Evolutionary conservation across 1,284 basidiomycete genomes (phyloP).

Genomic region (Moesziomyces aphidis): DNA sequence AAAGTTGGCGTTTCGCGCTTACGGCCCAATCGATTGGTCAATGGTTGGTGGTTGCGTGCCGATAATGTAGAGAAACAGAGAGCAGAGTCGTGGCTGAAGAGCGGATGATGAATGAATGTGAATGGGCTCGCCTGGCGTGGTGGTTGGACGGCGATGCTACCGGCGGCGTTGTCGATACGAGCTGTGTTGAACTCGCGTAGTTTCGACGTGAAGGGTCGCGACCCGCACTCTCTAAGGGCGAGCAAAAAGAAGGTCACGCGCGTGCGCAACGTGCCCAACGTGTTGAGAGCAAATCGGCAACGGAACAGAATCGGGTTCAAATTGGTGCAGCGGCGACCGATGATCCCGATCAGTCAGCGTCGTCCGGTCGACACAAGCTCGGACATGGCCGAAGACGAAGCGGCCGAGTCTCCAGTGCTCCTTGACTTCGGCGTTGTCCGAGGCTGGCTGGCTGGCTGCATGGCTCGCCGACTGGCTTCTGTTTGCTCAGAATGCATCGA

Average conservation of each 20-base stretch:
- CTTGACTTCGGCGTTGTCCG: constrained; percentile 22
- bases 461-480: background rate
- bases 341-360: background rate
- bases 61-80: too few species aligned
- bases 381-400: constrained; percentile 21
- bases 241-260: constrained; percentile 6
- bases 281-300: constrained; percentile 14
- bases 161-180: background rate
- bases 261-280: constrained; percentile 7
- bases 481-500: constrained; percentile 1
- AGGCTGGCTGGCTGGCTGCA: background rate
- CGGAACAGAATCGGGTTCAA: background rate
- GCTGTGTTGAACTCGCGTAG: constrained; percentile 28
- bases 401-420: constrained; percentile 26
- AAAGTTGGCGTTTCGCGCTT: background rate
- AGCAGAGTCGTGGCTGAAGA: too few species aligned
- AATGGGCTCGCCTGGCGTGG: too few species aligned
- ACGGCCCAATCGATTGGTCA: background rate
- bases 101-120: background rate
- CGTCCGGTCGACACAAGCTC: background rate
- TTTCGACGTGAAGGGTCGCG: constrained; percentile 7
- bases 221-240: constrained; percentile 1
- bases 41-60: background rate
- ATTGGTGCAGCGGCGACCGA: constrained; percentile 1
- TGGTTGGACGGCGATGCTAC: background rate